phyloP scores from a whole-genome alignment of 2,329 filamentous ascomycete species.

The Fusarium beomiforme region DNA sequence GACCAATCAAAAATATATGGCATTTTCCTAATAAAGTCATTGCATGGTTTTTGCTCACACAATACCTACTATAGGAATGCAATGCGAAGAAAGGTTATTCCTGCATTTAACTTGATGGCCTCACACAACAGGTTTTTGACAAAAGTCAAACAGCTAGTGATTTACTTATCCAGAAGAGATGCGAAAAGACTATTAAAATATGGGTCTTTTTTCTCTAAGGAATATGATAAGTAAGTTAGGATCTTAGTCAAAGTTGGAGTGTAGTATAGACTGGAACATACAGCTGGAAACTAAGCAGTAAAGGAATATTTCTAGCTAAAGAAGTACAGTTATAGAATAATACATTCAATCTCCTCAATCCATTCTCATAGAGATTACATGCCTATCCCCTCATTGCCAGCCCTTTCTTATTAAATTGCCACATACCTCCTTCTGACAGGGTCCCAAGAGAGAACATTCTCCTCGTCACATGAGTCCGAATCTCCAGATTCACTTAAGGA shows the following conservation, averaged over 20 bases:
- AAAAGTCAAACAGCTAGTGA: rapidly evolving
- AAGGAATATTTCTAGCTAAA: background rate
- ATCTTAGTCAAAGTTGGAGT: too few species aligned
- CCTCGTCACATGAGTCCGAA: background rate
- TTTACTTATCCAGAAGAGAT: rapidly evolving
- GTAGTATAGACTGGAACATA: too few species aligned
- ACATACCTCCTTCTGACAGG: background rate
- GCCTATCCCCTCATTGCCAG: too few species aligned
- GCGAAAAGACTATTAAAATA: background rate
- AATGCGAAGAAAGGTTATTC: background rate
- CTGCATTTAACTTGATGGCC: too few species aligned
- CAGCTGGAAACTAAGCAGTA: background rate
- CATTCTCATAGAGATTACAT: too few species aligned
- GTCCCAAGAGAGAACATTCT: background rate
- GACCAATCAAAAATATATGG: background rate
- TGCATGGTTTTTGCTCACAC: background rate
- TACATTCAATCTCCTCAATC: too few species aligned
- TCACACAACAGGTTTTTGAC: background rate
- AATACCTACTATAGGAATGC: background rate
- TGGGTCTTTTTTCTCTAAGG: rapidly evolving
- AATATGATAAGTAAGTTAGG: too few species aligned
- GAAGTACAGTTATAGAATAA: background rate
- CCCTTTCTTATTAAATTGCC: background rate
- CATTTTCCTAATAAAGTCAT: background rate
- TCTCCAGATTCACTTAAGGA: background rate